Evolutionary conservation across 140 eudicot species (phyloP).

Genomic region (Oenanthe javanica): DNA sequence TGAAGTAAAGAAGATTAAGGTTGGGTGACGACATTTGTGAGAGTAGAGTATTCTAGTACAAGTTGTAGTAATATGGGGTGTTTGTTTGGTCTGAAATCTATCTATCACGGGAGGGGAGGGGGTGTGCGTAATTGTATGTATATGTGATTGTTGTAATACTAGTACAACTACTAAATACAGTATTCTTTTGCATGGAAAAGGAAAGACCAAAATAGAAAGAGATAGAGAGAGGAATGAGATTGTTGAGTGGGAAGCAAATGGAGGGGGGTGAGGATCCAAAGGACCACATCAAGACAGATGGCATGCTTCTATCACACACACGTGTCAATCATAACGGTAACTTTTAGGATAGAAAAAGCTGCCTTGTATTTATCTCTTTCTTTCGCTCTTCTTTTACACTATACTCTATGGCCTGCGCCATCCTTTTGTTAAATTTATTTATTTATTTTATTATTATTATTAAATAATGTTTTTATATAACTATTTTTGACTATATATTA

Average conservation of each 20-base stretch:
- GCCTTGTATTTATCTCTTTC: background rate
- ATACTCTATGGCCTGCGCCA: too few species aligned
- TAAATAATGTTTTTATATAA: too few species aligned
- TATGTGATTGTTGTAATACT: too few species aligned
- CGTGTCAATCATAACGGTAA: slow-evolving; percentile 63
- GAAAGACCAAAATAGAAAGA: background rate
- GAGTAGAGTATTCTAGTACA: background rate
- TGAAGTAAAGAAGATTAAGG: slow-evolving; percentile 14
- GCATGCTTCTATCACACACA: slow-evolving; percentile 26
- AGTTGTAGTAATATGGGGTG: background rate
- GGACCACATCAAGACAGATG: slow-evolving; percentile 39
- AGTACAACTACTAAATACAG: too few species aligned
- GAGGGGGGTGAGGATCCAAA: slow-evolving; percentile 29
- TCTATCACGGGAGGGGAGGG: background rate
- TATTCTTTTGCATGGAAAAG: slow-evolving; percentile 23
- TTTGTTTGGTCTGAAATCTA: background rate
- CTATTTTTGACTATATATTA: too few species aligned
- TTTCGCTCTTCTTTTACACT: too few species aligned
- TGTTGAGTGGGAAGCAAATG: background rate
- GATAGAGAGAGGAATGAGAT: background rate
- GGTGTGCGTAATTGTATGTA: too few species aligned
- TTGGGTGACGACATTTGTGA: slow-evolving; percentile 27
- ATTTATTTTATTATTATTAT: too few species aligned
- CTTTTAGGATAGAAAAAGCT: background rate
- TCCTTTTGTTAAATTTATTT: too few species aligned